A percentile compares a stretch with the other conserved stretches of the same genome.
Conservation (phyloP, 164 flowering plant genomes). For the Stephania japonica region DNA sequence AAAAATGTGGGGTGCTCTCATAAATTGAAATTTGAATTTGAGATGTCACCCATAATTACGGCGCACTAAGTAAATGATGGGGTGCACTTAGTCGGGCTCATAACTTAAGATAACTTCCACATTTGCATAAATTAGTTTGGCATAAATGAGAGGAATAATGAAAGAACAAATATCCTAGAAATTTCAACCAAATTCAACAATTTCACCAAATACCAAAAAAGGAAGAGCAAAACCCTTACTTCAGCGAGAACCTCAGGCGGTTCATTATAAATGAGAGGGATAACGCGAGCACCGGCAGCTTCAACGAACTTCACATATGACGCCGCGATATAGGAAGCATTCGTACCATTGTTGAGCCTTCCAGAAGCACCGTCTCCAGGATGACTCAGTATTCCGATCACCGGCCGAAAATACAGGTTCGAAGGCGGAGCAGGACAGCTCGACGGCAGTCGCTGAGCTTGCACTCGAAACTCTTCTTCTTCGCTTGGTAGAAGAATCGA, state of each 20-base stretch:
- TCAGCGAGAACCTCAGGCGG: constrained; percentile 47
- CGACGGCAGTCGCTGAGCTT: not conserved
- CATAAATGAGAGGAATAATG: not conserved
- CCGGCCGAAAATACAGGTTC: constrained; percentile 64
- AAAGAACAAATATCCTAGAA: too few species aligned
- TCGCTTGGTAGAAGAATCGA: constrained; percentile 37
- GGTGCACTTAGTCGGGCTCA: too few species aligned
- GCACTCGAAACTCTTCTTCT: constrained; percentile 4
- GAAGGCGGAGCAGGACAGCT: constrained; percentile 47
- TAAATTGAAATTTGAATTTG: too few species aligned
- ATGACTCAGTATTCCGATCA: constrained; percentile 85
- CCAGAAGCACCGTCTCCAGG: constrained; percentile 99
- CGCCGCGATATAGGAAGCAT: constrained; percentile 89
- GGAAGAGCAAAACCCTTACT: constrained; percentile 25
- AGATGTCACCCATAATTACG: too few species aligned
- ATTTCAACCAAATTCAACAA: not conserved
- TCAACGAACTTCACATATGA: constrained; percentile 94
- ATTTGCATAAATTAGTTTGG: too few species aligned
- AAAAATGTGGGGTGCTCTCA: too few species aligned
- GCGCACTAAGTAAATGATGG: too few species aligned
- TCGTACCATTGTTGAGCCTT: constrained; percentile 49
- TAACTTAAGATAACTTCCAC: too few species aligned
- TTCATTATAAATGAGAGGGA: constrained; percentile 89
- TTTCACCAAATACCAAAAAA: not conserved
- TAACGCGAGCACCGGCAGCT: constrained; percentile 91